These are phyloP conservation scores for Pseudogymnoascus sp. DNA, from an alignment of 2,329 filamentous ascomycete species.

Conservation along the genomic window DNA sequence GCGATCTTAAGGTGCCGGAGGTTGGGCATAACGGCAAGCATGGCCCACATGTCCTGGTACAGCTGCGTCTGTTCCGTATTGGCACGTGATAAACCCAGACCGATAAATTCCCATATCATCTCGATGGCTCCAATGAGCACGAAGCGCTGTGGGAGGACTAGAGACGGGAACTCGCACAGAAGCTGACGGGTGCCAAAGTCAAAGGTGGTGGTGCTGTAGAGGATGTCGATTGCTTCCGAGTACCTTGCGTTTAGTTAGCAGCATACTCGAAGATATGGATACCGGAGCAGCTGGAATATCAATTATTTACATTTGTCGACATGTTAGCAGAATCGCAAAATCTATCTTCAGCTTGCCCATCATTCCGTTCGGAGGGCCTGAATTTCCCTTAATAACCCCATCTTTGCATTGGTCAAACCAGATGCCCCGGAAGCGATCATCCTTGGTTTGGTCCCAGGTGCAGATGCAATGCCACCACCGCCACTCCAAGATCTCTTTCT, in stretches of 20 bases:
- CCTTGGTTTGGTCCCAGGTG: constrained; percentile 13
- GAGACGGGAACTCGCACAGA: constrained; percentile 17
- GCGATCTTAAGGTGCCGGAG: constrained; percentile 2
- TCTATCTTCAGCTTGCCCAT: constrained; percentile 15
- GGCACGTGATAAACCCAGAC: neutral
- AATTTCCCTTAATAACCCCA: constrained; percentile 10
- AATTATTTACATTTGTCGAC: constrained; percentile 14
- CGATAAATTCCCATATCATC: constrained; percentile 16
- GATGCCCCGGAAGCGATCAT: constrained; percentile 11
- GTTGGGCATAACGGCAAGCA: constrained; percentile 2
- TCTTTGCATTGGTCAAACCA: constrained; percentile 15
- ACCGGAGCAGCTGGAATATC: neutral
- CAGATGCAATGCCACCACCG: constrained; percentile 16
- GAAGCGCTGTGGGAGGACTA: constrained; percentile 19
- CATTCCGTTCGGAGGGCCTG: constrained; percentile 10
- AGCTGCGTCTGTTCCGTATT: neutral
- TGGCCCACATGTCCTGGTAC: neutral
- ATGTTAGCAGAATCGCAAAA: constrained; percentile 18
- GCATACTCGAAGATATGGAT: neutral
- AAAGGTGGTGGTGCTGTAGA: constrained; percentile 21
- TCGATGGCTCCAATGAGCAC: constrained; percentile 17
- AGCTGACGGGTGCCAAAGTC: constrained; percentile 21
- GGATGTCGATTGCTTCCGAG: constrained; percentile 17
- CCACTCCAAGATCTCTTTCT: constrained; percentile 15
- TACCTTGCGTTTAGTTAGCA: constrained; percentile 15